phyloP scores from a whole-genome alignment of 179 eudicot genomes.

The Beta macrorhiza region DNA sequence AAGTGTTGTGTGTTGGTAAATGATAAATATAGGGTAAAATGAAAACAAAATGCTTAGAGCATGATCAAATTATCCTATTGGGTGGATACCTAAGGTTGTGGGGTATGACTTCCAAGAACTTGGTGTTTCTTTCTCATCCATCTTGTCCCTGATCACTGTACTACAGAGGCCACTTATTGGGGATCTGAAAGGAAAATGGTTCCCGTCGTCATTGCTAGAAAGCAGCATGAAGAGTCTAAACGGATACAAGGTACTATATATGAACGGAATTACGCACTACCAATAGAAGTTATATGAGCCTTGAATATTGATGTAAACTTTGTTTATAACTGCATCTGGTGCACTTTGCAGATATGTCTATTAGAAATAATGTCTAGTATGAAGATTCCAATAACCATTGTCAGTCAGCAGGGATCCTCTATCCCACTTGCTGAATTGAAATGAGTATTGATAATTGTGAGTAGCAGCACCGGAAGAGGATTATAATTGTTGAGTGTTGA shows the following conservation, averaged over 20 bases:
- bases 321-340: slow-evolving; percentile 2
- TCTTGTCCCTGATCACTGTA: no score
- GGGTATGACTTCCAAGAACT: not conserved
- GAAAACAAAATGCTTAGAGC: not conserved
- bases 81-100: not conserved
- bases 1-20: not conserved
- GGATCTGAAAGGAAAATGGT: slow-evolving; percentile 71
- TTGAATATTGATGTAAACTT: not conserved
- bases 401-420: no score
- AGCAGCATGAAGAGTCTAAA: slow-evolving; percentile 86
- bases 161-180: slow-evolving; percentile 54
- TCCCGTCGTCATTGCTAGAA: slow-evolving; percentile 47
- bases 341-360: slow-evolving; percentile 66
- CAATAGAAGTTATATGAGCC: not conserved
- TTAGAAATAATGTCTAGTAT: slow-evolving; percentile 7
- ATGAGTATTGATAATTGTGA: no score
- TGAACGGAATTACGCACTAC: not conserved
- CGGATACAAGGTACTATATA: slow-evolving; percentile 70
- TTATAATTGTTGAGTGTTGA: no score
- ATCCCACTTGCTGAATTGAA: no score
- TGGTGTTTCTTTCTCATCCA: not conserved
- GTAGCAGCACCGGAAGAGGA: no score
- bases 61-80: not conserved
- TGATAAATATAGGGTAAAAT: not conserved
- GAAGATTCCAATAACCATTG: no score